phyloP scores from a whole-genome alignment of 2,329 filamentous ascomycete species.

The Aureobasidium sp. region DNA sequence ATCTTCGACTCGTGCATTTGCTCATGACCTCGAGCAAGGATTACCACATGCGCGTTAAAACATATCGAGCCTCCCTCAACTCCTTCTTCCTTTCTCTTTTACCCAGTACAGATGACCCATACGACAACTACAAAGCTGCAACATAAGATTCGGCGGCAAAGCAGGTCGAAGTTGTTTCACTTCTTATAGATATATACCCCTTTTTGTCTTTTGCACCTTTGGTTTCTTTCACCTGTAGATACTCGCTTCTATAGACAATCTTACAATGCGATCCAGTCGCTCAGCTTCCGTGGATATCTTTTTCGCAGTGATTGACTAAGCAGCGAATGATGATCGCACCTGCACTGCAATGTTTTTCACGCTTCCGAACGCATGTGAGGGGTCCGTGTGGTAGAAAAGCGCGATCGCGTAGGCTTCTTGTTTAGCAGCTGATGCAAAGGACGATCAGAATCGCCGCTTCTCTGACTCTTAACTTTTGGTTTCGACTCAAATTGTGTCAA shows the following conservation, averaged over 20 bases:
- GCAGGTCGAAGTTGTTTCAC: neutral
- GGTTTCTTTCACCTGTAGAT: no score
- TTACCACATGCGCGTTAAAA: neutral
- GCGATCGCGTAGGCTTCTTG: neutral
- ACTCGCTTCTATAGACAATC: no score
- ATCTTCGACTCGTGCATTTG: conserved; percentile 5
- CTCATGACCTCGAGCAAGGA: neutral
- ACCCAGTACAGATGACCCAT: neutral
- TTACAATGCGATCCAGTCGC: no score
- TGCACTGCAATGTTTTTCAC: neutral
- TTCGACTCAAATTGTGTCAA: neutral
- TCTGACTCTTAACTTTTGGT: neutral
- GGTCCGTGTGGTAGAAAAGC: neutral
- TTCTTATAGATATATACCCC: neutral
- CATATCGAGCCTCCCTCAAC: neutral
- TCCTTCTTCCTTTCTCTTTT: neutral
- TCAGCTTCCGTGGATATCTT: no score
- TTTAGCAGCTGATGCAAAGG: neutral
- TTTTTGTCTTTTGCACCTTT: neutral
- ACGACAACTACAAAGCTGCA: neutral
- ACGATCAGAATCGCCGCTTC: neutral
- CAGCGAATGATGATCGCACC: no score
- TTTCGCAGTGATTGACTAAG: no score
- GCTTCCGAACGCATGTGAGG: neutral
- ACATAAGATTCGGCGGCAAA: neutral